Evolutionary conservation across 495 filamentous ascomycete species (phyloP), one percentile per base, ranked within the genome.

Genomic region (Achaetomiella virescens): DNA sequence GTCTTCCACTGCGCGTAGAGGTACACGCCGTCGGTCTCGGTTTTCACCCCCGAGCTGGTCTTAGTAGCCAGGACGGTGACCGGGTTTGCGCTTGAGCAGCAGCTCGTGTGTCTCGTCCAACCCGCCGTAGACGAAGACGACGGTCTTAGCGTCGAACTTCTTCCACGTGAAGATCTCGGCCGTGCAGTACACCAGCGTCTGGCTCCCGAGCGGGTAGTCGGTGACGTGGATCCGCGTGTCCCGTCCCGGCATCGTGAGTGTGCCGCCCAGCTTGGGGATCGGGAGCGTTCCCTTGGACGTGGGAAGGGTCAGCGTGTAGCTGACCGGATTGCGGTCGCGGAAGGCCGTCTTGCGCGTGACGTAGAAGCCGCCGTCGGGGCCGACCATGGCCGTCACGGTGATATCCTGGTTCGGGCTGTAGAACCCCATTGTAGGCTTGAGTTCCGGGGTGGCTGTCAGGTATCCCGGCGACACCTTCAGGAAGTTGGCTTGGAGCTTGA

Each of bases 401-500:
- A 89, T 67, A 15, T 73, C 80, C 25, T 72, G 67, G 15, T 81
- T 81, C 42, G 79, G 79, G 55, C 61, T 70, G 47, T 72, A 73
- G 15, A 63, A 22, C 1, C 64, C 70, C 6, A 62, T 62, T 11
- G 64, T 60, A 3, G 46, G 31, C 22, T 62, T 66, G 4, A 60
- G 66, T 0, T 75, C 70, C 8, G 76, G 84, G 4, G 71, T 75
- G n/a, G 75, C 62, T 40, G 72, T 79, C 27, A 89, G 72, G 58
- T 89, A 91, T 0, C 76, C 78, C 2, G 85, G 85, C 7, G 84
- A 86, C 1, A 80, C 81, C 56, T 84, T 84, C 44, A 84, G 65
- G 70, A 91, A 92, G 61, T 87, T 85, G 20, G 78, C 86, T 58
- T 88, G 67, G 1, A 91, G 75, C 55, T 91, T 93, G 36, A 87